These are phyloP conservation scores for Paramecium sexaurelia DNA, from an alignment of 73 alveolate species.

Conservation along the genomic window DNA sequence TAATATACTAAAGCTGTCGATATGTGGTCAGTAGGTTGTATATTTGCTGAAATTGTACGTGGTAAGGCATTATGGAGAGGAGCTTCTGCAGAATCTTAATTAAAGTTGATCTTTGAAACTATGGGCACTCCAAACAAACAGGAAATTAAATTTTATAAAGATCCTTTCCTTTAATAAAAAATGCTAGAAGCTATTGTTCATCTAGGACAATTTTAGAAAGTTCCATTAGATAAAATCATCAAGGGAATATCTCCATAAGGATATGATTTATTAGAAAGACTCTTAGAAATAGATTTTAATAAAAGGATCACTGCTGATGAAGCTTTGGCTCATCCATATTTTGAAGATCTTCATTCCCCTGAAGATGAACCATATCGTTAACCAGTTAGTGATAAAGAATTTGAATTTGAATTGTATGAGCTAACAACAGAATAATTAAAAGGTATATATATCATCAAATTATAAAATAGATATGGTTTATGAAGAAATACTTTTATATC, in stretches of 20 bases:
- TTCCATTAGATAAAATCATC: slow-evolving; percentile 69
- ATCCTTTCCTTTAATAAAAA: slow-evolving; percentile 12
- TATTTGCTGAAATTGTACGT: slow-evolving; percentile 69
- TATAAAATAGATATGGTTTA: slow-evolving; percentile 65
- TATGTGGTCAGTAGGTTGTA: slow-evolving; percentile 78
- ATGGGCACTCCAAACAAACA: slow-evolving; percentile 71
- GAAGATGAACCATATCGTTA: slow-evolving; percentile 80
- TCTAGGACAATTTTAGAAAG: slow-evolving; percentile 52
- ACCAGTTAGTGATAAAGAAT: slow-evolving; percentile 68
- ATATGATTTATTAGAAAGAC: slow-evolving; percentile 74
- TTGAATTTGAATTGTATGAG: slow-evolving; percentile 70
- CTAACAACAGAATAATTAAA: slow-evolving; percentile 64
- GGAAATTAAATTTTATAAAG: slow-evolving; percentile 12
- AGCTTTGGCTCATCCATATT: slow-evolving; percentile 83
- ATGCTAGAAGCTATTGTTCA: slow-evolving; percentile 48
- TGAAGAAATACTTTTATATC: slow-evolving; percentile 78
- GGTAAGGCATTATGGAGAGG: slow-evolving; percentile 73
- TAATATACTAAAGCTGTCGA: slow-evolving; percentile 71
- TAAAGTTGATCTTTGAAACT: slow-evolving; percentile 60
- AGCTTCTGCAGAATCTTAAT: slow-evolving; percentile 64
- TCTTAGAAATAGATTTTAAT: slow-evolving; percentile 73
- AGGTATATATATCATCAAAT: background rate
- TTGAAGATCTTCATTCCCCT: slow-evolving; percentile 81
- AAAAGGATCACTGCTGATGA: slow-evolving; percentile 77
- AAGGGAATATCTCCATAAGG: slow-evolving; percentile 79